A percentile compares a stretch with the other conserved stretches of the same genome.
Conservation (phyloP, 169 alveolate species). For the Plasmodium adleri region DNA sequence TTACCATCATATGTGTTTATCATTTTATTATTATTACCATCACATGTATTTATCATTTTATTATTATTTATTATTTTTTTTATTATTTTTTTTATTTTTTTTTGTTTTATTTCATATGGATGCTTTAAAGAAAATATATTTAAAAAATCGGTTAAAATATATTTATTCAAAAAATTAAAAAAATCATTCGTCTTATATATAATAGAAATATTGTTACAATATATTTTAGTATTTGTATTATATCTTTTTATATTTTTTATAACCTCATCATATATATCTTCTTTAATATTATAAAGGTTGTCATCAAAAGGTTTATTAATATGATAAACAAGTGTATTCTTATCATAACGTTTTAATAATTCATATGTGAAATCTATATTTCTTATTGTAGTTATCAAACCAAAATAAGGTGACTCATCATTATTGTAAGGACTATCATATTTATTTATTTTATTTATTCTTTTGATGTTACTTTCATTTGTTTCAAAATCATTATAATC, state of each 20-base stretch:
- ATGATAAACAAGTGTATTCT: neutral
- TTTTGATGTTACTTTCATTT: neutral
- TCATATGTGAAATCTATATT: slow-evolving; percentile 14
- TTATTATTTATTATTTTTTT: too few species aligned
- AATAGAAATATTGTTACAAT: slow-evolving; percentile 4
- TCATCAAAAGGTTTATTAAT: neutral
- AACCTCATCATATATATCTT: too few species aligned
- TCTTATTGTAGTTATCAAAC: slow-evolving; percentile 6
- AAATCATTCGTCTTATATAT: slow-evolving; percentile 51
- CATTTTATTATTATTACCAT: too few species aligned
- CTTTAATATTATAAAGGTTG: neutral
- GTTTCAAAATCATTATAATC: neutral
- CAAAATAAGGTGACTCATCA: neutral
- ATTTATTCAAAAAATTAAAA: slow-evolving; percentile 41
- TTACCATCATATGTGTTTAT: too few species aligned
- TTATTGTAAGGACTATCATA: neutral
- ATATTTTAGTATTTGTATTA: slow-evolving; percentile 27
- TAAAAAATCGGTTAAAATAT: slow-evolving; percentile 19
- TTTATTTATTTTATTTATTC: neutral
- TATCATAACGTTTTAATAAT: neutral
- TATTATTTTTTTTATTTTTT: neutral
- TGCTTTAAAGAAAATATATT: slow-evolving; percentile 37
- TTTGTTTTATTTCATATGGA: neutral
- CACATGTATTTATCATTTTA: too few species aligned
- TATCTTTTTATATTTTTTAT: neutral